A percentile compares a stretch with the other conserved stretches of the same genome.
Evolutionary conservation across 2,329 filamentous ascomycete species (phyloP).

Genomic region (Lasiodiplodia sp.): DNA sequence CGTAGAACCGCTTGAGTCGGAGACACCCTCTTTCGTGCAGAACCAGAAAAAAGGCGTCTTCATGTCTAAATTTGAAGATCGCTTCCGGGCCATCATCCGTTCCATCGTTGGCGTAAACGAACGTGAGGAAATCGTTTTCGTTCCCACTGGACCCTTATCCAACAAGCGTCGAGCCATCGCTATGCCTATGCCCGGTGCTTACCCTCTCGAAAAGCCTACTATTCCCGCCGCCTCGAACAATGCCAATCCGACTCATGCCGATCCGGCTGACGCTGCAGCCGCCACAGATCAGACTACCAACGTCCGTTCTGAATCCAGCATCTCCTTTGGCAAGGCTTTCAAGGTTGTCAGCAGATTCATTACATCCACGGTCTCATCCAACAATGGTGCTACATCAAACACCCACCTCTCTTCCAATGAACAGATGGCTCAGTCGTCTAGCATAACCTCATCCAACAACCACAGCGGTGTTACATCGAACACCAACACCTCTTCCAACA

Average conservation of each 20-base stretch:
- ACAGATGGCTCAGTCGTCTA: too few relatives aligned
- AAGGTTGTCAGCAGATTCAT: neutral
- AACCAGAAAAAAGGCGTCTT: neutral
- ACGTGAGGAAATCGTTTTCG: neutral
- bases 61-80: neutral
- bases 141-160: neutral
- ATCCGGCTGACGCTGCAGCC: neutral
- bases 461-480: neutral
- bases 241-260: neutral
- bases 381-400: too few relatives aligned
- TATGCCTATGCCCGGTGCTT: neutral
- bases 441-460: neutral
- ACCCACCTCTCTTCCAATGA: too few relatives aligned
- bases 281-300: neutral
- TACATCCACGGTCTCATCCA: neutral
- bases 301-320: neutral
- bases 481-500: neutral
- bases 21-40: neutral
- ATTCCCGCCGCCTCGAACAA: neutral
- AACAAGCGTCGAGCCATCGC: conserved; percentile 2
- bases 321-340: neutral
- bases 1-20: neutral
- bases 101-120: neutral
- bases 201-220: neutral
- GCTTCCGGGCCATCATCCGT: neutral